Base-by-base conservation (phyloP, 768 basidiomycete genomes). In the Leucocoprinus birnbaumii region DNA sequence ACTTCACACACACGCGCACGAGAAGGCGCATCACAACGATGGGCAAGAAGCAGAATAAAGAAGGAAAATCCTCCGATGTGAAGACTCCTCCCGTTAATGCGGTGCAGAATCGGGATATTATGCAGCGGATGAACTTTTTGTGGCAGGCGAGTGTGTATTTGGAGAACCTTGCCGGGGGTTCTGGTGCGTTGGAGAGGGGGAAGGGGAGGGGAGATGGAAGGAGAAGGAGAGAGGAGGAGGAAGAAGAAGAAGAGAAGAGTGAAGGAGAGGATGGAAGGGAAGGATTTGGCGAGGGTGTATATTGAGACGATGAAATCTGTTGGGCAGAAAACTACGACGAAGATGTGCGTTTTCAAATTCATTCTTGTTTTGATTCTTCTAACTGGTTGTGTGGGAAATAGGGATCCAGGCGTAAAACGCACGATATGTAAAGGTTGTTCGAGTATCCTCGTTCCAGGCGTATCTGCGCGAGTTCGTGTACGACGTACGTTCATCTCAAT, bases 341-440 rank as follows among this genome's bases (percentile, higher is more conserved):
- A 84, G 64, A 84, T 93, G 92, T 93, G 81, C 70, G 41, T 54
- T 37, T 1, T 27, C 1, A n/a, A 44, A 35, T 55, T 48, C 31
- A 40, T 61, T 5, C 24, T 24, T 5, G 5, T 31, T 45, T n/a
- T n/a, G n/a, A n/a, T n/a, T n/a, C 2, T 42, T 16, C 42, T 47
- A 34, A 19, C 26, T 51, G 31, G 55, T 2, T 25, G 56, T 40
- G 10, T 7, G 37, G 24, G 21, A 1, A 18, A 42, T 59, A 93
- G 92, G 61, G 92, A 94, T 65, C 91, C 92, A 0, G 72, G 80
- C 0, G 77, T 94, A n/a, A 95, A 94, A 66, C 85, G 92, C 10
- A 82, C 85, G 1, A 62, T 93, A 6, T 95, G 92, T 70, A 83
- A 80, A 65, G 73, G 74, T 1, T 95, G 92, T 63, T 75, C 80